Conservation (phyloP, 192 early-diverging fungal species). For the Geosiphon pyriformis region DNA sequence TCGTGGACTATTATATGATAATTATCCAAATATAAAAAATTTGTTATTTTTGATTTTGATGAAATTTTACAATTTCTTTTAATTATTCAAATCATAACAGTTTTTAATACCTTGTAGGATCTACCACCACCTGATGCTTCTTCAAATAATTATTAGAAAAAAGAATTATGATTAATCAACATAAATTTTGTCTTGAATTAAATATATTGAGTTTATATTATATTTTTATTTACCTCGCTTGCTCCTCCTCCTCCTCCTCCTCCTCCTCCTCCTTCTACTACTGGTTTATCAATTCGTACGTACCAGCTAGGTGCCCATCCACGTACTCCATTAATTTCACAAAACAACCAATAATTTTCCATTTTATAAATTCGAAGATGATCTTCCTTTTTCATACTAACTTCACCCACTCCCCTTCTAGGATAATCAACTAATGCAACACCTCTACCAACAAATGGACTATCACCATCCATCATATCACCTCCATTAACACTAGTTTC, state of each 20-base stretch:
- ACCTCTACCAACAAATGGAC: conserved; percentile 33
- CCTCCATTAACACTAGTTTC: conserved; percentile 43
- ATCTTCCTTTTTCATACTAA: conserved; percentile 50
- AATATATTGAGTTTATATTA: too few relatives aligned
- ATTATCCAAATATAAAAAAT: too few relatives aligned
- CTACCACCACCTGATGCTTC: neutral
- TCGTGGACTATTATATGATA: neutral
- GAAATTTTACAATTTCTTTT: too few relatives aligned
- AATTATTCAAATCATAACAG: neutral
- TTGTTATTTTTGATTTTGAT: too few relatives aligned
- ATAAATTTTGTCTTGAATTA: too few relatives aligned
- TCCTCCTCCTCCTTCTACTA: neutral
- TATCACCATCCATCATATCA: conserved; percentile 30
- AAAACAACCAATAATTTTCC: conserved; percentile 33
- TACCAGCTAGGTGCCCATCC: conserved; percentile 58
- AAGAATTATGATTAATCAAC: too few relatives aligned
- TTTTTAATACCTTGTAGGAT: conserved; percentile 13
- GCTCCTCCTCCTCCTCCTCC: neutral
- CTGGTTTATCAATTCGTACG: conserved; percentile 36
- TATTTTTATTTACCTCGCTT: conserved; percentile 21
- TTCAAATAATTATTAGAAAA: too few relatives aligned
- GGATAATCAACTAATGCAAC: conserved; percentile 50
- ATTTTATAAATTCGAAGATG: conserved; percentile 36
- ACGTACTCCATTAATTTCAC: conserved; percentile 34
- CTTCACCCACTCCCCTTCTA: conserved; percentile 43